Conservation (phyloP, 495 filamentous ascomycete genomes). For the Penicillium simplicissimum region DNA sequence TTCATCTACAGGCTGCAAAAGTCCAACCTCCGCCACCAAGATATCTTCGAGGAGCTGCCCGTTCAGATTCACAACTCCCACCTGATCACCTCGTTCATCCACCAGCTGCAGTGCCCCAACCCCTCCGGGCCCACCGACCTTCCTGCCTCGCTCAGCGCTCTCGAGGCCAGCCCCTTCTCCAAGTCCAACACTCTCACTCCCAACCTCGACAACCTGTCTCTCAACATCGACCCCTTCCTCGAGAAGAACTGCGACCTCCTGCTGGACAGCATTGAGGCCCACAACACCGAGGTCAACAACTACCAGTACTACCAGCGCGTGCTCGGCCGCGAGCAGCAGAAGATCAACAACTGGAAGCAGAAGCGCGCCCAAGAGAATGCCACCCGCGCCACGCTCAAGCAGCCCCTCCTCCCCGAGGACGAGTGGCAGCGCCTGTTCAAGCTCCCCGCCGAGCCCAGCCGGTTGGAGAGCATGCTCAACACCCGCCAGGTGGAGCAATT, state of each 20-base stretch:
- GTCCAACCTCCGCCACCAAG: constrained; percentile 86
- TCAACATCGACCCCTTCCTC: constrained; percentile 96
- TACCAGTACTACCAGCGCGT: constrained; percentile 97
- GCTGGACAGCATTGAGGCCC: constrained; percentile 92
- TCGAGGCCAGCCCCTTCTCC: constrained; percentile 53
- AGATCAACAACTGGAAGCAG: constrained; percentile 92
- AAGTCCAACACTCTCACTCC: constrained; percentile 68
- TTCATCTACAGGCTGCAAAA: constrained; percentile 70
- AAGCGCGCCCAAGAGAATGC: constrained; percentile 97
- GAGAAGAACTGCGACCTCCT: constrained; percentile 97
- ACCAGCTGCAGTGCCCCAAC: constrained; percentile 72
- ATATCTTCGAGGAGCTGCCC: constrained; percentile 92
- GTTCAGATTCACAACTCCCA: constrained; percentile 93
- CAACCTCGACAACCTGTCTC: constrained; percentile 83
- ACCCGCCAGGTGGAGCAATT: constrained; percentile 97
- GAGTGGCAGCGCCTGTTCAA: constrained; percentile 99
- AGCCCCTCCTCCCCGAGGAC: constrained; percentile 85
- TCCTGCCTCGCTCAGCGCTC: constrained; percentile 73
- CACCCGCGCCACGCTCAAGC: constrained; percentile 79
- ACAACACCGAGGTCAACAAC: constrained; percentile 99
- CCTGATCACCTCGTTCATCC: constrained; percentile 90
- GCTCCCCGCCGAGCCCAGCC: constrained; percentile 87
- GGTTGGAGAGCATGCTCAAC: constrained; percentile 90
- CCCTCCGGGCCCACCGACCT: constrained; percentile 62
- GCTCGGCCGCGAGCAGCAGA: constrained; percentile 90